Base-by-base conservation (phyloP, 768 basidiomycete genomes). In the Leucocoprinus leucothites region DNA sequence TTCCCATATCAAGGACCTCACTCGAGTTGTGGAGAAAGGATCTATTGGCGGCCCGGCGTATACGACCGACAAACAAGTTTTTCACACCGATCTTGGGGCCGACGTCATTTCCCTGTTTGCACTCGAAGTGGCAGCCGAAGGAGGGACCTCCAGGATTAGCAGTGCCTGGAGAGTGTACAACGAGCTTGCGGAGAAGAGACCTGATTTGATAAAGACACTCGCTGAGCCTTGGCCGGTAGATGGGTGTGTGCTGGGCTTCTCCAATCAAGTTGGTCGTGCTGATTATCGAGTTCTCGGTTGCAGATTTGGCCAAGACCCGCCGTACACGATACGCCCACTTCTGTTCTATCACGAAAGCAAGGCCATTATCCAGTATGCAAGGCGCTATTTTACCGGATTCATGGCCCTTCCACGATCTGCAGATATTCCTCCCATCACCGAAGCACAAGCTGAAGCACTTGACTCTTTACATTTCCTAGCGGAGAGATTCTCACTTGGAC, bases 61-160 rank as follows among this genome's bases (percentile, higher is more conserved):
- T 77, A 31, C 74, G 2, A 77, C 75, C 1, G 75, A 75, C 61
- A 74, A 74, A 60, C 78, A 80, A 59, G 76, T 78, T 0, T 79
- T 79, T 65, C 77, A 78, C 60, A 77, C 75, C 1, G 77, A 78
- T 45, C 53, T 49, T 56, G 69, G 72, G 31, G 31, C n/a, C 24
- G 76, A 78, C 59, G 63, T 78, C 45, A 74, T 80, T 40, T 69
- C 75, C 6, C 66, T 78, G 6, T 68, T 77, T 40, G 72, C 74
- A 0, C 60, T 80, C 28, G 66, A 76, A 49, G 60, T 66, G 1
- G 74, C 76, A 3, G 72, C 69, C 21, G 71, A 75, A 47, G 76
- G 76, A 9, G 78, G 78, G 3, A 64, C 68, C 1, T 77, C 76
- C 9, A 71, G 74, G 49, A 71, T 79, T 24, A 74, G 72, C 58